These are phyloP conservation scores for Glycyrrhiza uralensis DNA, from an alignment of 306 rosid species.

Conservation along the genomic window DNA sequence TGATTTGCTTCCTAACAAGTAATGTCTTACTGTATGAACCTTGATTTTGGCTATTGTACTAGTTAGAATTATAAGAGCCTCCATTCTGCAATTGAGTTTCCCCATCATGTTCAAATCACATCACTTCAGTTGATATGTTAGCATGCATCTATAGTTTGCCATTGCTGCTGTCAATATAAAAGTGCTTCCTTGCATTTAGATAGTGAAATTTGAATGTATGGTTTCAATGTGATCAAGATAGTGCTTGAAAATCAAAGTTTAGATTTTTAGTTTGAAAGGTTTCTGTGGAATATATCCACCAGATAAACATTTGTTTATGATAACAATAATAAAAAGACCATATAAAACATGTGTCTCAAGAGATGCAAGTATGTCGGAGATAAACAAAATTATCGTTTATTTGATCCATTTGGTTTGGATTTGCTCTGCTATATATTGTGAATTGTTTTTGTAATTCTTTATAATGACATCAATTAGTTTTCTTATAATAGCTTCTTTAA, in stretches of 20 bases:
- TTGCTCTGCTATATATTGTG: constrained; percentile 12
- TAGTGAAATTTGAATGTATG: not conserved
- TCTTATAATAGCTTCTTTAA: not conserved
- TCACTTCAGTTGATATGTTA: not conserved
- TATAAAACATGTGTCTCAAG: not conserved
- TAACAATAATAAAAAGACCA: too few species aligned
- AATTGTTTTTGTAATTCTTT: not conserved
- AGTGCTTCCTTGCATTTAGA: not conserved
- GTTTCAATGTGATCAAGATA: not conserved
- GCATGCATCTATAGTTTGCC: not conserved
- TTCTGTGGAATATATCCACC: not conserved
- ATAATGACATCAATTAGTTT: not conserved
- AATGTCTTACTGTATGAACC: constrained; percentile 18
- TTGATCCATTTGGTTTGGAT: not conserved
- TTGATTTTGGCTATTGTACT: constrained; percentile 19
- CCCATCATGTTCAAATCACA: not conserved
- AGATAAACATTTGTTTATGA: not conserved
- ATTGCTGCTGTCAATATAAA: not conserved
- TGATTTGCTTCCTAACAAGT: constrained; percentile 18
- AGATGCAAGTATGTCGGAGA: not conserved
- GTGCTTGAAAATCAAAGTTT: not conserved
- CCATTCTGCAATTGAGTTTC: constrained; percentile 20
- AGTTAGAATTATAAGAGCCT: not conserved
- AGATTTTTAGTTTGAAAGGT: not conserved
- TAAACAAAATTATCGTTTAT: constrained; percentile 2